These are phyloP conservation scores for Coniella lustricola DNA, from an alignment of 2,329 filamentous ascomycete genomes.

Conservation along the genomic window DNA sequence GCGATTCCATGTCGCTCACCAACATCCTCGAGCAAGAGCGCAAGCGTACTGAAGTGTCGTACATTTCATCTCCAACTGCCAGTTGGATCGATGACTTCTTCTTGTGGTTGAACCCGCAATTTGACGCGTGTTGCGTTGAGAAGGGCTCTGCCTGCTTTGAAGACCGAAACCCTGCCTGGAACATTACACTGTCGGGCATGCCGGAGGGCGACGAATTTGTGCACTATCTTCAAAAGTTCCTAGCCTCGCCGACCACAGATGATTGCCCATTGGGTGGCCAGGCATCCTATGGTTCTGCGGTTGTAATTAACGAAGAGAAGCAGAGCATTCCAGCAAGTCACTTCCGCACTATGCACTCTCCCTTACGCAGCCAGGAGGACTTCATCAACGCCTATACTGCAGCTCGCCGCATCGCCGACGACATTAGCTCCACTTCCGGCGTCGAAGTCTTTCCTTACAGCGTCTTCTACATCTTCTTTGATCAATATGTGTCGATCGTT, in stretches of 20 bases:
- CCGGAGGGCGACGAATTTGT: constrained; percentile 89
- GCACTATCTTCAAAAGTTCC: constrained; percentile 76
- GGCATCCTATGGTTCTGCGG: constrained; percentile 77
- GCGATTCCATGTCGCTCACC: constrained; percentile 72
- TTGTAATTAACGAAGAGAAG: constrained; percentile 66
- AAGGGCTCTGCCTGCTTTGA: constrained; percentile 69
- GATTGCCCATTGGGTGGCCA: constrained; percentile 84
- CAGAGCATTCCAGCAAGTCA: constrained; percentile 73
- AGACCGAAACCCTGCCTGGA: constrained; percentile 73
- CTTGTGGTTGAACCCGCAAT: constrained; percentile 85
- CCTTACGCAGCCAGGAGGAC: constrained; percentile 79
- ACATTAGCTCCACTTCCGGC: constrained; percentile 63
- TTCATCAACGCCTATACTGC: constrained; percentile 89
- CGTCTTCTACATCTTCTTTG: constrained; percentile 98
- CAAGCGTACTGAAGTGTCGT: constrained; percentile 80
- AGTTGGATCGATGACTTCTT: constrained; percentile 98
- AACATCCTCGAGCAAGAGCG: constrained; percentile 92
- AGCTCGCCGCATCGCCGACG: constrained; percentile 77
- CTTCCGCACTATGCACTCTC: constrained; percentile 85
- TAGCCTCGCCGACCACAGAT: constrained; percentile 70
- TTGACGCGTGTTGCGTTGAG: constrained; percentile 68
- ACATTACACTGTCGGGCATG: constrained; percentile 84
- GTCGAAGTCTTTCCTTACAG: constrained; percentile 93
- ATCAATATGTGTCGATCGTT: constrained; percentile 87
- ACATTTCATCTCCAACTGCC: constrained; percentile 79